Evolutionary conservation across 495 filamentous ascomycete genomes (phyloP).

Genomic region (Cercophora newfieldiana): DNA sequence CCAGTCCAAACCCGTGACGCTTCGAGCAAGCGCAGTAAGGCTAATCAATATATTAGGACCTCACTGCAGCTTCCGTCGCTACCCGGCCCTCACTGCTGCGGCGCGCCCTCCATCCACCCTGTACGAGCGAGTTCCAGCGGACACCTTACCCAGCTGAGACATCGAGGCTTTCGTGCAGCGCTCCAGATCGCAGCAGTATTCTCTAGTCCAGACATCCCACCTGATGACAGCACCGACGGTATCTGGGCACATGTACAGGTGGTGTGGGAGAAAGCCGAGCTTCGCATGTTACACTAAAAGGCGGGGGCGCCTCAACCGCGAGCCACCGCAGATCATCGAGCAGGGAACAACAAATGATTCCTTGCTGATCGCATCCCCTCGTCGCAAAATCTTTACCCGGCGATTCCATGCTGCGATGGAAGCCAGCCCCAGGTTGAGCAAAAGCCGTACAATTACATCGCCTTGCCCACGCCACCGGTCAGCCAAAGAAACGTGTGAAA

Average conservation of each 20-base stretch:
- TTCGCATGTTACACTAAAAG: constrained; percentile 22
- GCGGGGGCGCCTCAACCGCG: constrained; percentile 12
- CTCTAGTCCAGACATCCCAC: not conserved
- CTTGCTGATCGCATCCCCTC: not conserved
- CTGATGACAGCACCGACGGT: not conserved
- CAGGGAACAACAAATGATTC: not conserved
- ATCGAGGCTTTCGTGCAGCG: not conserved
- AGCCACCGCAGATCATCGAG: constrained; percentile 1
- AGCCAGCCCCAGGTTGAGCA: not conserved
- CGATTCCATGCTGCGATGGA: not conserved
- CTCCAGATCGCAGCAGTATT: not conserved
- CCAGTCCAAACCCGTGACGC: not conserved
- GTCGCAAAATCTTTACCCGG: not conserved
- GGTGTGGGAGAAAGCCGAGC: constrained; percentile 6
- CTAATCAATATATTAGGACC: not conserved
- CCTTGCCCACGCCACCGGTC: not conserved
- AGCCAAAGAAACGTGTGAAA: constrained; percentile 12
- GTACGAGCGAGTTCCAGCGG: not conserved
- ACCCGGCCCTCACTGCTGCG: not conserved
- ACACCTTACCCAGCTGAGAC: not conserved
- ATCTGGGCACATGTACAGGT: not conserved
- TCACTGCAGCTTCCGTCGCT: not conserved
- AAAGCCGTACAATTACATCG: not conserved
- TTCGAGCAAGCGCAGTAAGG: not conserved
- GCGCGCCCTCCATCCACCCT: not conserved